Percentiles rank a stretch among this genome's conserved stretches.
These are phyloP conservation scores for Acacia pycnantha DNA, from an alignment of 331 rosid species.

Conservation along the genomic window DNA sequence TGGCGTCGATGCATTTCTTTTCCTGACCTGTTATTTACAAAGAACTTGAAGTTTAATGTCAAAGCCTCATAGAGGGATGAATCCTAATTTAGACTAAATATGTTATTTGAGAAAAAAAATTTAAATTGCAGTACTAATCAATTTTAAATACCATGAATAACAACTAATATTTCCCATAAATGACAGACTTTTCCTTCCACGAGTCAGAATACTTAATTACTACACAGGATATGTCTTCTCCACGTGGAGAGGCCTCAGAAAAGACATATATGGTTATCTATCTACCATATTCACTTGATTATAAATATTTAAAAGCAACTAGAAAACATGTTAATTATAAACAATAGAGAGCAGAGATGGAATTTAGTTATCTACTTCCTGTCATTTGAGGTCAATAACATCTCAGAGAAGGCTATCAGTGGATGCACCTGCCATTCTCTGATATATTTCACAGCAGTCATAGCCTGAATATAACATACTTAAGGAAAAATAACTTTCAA, in stretches of 20 bases:
- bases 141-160: background rate
- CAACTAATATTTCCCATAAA: background rate
- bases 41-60: background rate
- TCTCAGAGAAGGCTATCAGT: background rate
- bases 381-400: background rate
- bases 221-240: background rate
- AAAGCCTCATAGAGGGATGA: background rate
- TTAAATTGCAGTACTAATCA: background rate
- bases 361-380: background rate
- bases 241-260: background rate
- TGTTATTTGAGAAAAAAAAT: background rate
- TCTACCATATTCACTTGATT: background rate
- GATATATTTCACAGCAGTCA: background rate
- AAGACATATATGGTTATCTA: background rate
- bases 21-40: slow-evolving; percentile 31
- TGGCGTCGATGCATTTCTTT: slow-evolving; percentile 43
- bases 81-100: background rate
- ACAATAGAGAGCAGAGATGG: background rate
- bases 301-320: background rate
- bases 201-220: background rate
- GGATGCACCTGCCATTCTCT: background rate
- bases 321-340: background rate
- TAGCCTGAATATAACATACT: background rate
- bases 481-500: background rate
- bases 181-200: background rate